A percentile compares a stretch with the other conserved stretches of the same genome.
Evolutionary conservation across 768 basidiomycete genomes (phyloP).

Genomic region (Tulasnella sp.): DNA sequence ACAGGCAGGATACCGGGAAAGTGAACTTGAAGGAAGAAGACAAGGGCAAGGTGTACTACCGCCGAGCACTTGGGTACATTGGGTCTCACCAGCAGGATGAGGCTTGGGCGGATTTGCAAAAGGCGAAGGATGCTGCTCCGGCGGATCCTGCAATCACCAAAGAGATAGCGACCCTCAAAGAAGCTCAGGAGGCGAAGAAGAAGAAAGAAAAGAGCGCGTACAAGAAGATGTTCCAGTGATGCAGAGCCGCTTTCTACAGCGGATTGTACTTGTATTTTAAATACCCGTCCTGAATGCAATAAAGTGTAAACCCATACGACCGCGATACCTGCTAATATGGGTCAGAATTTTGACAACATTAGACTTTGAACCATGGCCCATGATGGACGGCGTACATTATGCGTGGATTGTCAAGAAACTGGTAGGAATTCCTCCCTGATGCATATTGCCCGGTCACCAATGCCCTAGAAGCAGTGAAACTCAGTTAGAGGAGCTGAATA

Average conservation of each 20-base stretch:
- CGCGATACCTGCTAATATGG: no score
- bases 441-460: no score
- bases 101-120: conserved; percentile 63
- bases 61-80: conserved; percentile 63
- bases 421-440: no score
- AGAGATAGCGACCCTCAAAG: conserved; percentile 57
- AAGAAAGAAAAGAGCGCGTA: conserved; percentile 80
- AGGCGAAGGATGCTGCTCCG: conserved; percentile 57
- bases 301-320: no score
- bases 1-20: conserved; percentile 17
- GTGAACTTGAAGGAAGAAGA: conserved; percentile 21
- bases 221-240: conserved; percentile 69
- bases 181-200: conserved; percentile 32
- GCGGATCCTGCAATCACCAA: conserved; percentile 60
- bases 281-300: neutral
- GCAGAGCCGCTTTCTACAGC: neutral
- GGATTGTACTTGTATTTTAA: neutral
- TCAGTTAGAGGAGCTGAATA: no score
- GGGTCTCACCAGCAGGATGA: conserved; percentile 63
- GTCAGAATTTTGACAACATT: no score
- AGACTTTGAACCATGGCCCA: no score
- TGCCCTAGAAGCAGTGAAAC: no score
- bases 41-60: conserved; percentile 83
- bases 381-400: no score
- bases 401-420: no score